These are phyloP conservation scores for Glycyrrhiza uralensis DNA, from an alignment of 306 rosid species.

Conservation along the genomic window DNA sequence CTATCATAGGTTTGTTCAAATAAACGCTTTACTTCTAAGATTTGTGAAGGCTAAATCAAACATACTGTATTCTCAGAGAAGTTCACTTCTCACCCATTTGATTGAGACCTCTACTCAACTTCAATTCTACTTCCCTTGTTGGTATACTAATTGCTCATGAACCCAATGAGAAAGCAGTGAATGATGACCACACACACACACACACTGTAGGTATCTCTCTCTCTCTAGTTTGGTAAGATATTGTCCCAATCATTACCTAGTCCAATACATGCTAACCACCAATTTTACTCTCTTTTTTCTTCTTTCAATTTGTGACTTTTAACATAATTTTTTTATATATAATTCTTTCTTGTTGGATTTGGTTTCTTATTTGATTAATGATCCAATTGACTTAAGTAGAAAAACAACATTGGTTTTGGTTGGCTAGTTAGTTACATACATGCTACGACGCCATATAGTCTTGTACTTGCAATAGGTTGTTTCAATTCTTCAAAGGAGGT, in stretches of 20 bases:
- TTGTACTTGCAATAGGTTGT: slow-evolving; percentile 28
- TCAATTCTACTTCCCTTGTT: neutral
- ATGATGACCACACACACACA: slow-evolving; percentile 19
- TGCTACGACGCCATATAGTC: neutral
- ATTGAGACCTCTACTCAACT: slow-evolving; percentile 17
- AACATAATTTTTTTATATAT: neutral
- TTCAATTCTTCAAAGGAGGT: slow-evolving; percentile 22
- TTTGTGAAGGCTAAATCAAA: slow-evolving; percentile 12
- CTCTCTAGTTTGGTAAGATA: slow-evolving; percentile 46
- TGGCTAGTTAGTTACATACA: slow-evolving; percentile 14
- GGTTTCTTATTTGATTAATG: neutral
- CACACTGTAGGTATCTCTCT: slow-evolving; percentile 5
- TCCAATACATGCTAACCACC: slow-evolving; percentile 21
- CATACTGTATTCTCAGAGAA: neutral
- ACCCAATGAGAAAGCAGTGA: slow-evolving; percentile 27
- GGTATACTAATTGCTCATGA: slow-evolving; percentile 2
- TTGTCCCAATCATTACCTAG: slow-evolving; percentile 40
- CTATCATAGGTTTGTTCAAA: neutral
- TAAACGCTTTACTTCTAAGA: slow-evolving; percentile 44
- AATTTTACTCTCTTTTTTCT: neutral
- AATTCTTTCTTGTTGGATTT: neutral
- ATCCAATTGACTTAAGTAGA: neutral
- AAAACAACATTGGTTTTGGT: neutral
- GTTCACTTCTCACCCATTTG: slow-evolving; percentile 32
- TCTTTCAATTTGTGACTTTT: neutral